Evolutionary conservation across 768 basidiomycete species (phyloP).

Genomic region (Sporobolomyces phaffii): DNA sequence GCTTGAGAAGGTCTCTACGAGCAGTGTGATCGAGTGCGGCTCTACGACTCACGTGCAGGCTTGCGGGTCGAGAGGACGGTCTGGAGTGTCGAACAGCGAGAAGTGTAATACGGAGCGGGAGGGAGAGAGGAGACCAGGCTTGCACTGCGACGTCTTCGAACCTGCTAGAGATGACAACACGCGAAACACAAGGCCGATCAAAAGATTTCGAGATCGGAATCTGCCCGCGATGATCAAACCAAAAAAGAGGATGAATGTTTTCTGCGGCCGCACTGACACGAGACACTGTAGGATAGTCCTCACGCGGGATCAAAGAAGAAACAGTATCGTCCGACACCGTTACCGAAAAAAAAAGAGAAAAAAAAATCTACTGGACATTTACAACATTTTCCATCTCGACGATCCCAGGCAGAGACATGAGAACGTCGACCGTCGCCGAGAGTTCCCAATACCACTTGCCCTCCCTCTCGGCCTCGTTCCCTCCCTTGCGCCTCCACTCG

Average conservation of each 20-base stretch:
- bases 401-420: not conserved
- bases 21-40: too few relatives aligned
- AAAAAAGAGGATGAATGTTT: too few relatives aligned
- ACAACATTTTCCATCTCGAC: not conserved
- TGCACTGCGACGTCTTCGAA: too few relatives aligned
- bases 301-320: too few relatives aligned
- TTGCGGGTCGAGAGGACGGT: not conserved
- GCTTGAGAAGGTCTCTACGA: not conserved
- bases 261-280: too few relatives aligned
- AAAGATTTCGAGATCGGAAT: too few relatives aligned
- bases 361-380: not conserved
- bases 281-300: too few relatives aligned
- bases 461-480: not conserved
- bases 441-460: conserved; percentile 25
- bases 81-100: not conserved
- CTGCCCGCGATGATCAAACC: too few relatives aligned
- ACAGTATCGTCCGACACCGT: too few relatives aligned
- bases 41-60: not conserved
- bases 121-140: too few relatives aligned
- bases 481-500: conserved; percentile 20
- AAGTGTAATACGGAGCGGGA: not conserved
- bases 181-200: too few relatives aligned
- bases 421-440: not conserved
- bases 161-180: too few relatives aligned
- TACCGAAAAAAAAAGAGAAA: not conserved